Evolutionary conservation across 108 stramenopile genomes (phyloP).

Genomic region (Fistulifera solaris): DNA sequence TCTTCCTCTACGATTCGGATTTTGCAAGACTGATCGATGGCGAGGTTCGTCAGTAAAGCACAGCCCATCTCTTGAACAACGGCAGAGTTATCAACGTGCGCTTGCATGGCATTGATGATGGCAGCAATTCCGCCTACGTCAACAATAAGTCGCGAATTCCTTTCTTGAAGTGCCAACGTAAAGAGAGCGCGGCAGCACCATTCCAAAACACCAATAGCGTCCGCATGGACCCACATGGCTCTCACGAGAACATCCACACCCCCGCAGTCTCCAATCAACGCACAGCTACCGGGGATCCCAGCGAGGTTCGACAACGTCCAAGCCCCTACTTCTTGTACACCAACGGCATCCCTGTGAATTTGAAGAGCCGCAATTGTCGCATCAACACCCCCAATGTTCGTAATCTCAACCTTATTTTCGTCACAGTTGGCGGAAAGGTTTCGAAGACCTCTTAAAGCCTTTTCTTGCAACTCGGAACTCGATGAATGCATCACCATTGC

Average conservation of each 20-base stretch:
- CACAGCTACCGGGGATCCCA: constrained; percentile 36
- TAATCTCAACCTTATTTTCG: constrained; percentile 47
- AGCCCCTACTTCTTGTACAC: constrained; percentile 50
- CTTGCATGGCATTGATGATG: constrained; percentile 60
- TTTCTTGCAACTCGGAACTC: constrained; percentile 38
- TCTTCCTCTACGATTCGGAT: constrained; percentile 53
- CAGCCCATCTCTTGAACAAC: constrained; percentile 70
- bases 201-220: constrained; percentile 40
- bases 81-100: constrained; percentile 27
- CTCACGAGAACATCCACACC: constrained; percentile 58
- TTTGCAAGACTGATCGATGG: constrained; percentile 34
- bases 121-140: constrained; percentile 50
- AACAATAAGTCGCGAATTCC: constrained; percentile 16
- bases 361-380: constrained; percentile 62
- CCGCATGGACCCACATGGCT: constrained; percentile 61
- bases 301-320: constrained; percentile 53
- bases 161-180: constrained; percentile 30
- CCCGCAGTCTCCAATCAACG: constrained; percentile 53
- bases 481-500: constrained; percentile 68
- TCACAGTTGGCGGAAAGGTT: constrained; percentile 56
- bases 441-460: constrained; percentile 43
- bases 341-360: constrained; percentile 42
- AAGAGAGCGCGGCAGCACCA: constrained; percentile 53
- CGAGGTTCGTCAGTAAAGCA: constrained; percentile 52
- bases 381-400: constrained; percentile 55